Conservation (phyloP, 345 rosid genomes). For the Boechera retrofracta region DNA sequence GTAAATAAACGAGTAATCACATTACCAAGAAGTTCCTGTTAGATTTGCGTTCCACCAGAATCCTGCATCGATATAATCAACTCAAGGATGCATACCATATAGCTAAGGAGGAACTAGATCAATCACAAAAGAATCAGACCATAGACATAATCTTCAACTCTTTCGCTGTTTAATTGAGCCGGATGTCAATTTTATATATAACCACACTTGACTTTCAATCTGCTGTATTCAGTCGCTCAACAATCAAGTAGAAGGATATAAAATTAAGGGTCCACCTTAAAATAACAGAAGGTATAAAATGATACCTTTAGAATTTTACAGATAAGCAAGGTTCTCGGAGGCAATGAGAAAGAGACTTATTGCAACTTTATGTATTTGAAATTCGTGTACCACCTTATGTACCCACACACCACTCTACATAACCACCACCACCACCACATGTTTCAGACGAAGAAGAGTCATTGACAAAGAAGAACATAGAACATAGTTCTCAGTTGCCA, state of each 20-base stretch:
- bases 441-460: conserved; percentile 64
- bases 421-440: conserved; percentile 53
- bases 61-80: conserved; percentile 7
- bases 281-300: conserved; percentile 12
- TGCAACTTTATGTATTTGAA: conserved; percentile 58
- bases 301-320: conserved; percentile 30
- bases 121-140: not conserved
- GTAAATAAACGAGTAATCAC: not conserved
- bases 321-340: conserved; percentile 32
- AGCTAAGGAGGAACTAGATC: conserved; percentile 11
- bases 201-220: not conserved
- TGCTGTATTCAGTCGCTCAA: conserved; percentile 13
- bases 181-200: not conserved
- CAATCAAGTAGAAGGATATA: conserved; percentile 8
- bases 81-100: conserved; percentile 6
- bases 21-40: not conserved
- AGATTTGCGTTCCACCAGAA: conserved; percentile 14
- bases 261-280: conserved; percentile 6
- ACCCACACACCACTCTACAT: conserved; percentile 83
- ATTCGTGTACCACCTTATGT: conserved; percentile 73
- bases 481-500: conserved; percentile 59
- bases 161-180: not conserved
- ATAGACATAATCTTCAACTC: not conserved
- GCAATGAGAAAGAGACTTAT: conserved; percentile 37
- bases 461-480: conserved; percentile 56